phyloP scores from a whole-genome alignment of 2,329 filamentous ascomycete species.

The Stachybotrys elegans region DNA sequence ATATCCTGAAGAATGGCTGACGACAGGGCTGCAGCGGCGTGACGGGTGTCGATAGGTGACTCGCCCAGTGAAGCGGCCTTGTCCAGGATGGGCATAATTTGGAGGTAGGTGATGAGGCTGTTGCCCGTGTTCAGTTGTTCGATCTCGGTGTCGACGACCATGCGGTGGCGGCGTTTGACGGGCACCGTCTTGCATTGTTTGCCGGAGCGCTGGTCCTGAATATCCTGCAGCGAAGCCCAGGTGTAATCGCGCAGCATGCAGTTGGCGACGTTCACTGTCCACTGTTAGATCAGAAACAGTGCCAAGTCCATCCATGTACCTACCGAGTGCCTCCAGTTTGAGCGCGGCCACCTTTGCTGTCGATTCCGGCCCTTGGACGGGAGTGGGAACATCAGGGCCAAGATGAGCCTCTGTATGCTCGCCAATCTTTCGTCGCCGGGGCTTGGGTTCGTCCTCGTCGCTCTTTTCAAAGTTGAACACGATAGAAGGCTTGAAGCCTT shows the following conservation, averaged over 20 bases:
- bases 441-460: too few relatives aligned
- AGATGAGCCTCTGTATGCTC: too few relatives aligned
- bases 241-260: conserved; percentile 6
- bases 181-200: too few relatives aligned
- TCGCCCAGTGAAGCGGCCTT: conserved; percentile 14
- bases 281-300: conserved; percentile 9
- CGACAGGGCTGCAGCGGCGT: conserved; percentile 20
- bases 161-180: conserved; percentile 20
- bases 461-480: too few relatives aligned
- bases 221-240: too few relatives aligned
- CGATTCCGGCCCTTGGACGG: conserved; percentile 6
- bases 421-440: too few relatives aligned
- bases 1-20: conserved; percentile 13
- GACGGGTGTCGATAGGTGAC: conserved; percentile 16
- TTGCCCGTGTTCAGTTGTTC: conserved; percentile 18
- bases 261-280: conserved; percentile 19
- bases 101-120: conserved; percentile 17
- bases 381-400: too few relatives aligned
- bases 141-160: conserved; percentile 9
- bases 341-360: conserved; percentile 8
- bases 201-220: too few relatives aligned
- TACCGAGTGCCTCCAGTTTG: conserved; percentile 24
- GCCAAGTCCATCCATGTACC: background rate
- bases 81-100: conserved; percentile 18
- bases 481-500: too few relatives aligned